Evolutionary conservation across 768 basidiomycete species (phyloP), one percentile per base, ranked within the genome.

Genomic region (Cyathus striatus): DNA sequence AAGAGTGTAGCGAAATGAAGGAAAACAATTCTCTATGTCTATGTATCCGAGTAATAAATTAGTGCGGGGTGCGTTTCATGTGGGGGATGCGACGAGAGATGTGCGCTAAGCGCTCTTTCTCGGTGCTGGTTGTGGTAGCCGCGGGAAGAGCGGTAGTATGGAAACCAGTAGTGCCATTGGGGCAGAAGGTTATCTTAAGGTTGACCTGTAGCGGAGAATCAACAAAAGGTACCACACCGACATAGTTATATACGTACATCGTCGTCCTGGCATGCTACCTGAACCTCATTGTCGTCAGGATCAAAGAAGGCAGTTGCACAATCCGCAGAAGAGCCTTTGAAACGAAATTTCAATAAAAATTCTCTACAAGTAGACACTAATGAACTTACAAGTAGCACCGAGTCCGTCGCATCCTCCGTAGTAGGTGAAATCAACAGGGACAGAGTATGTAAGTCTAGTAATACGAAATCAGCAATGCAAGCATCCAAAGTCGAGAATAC

Each of bases 141-240:
- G 27, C n/a, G n/a, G 27, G 7, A 30, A 9, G 27, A 30, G 27
- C 27, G n/a, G n/a, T 20, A 13, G 36, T 38, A 38, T 20, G 7
- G n/a, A n/a, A n/a, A n/a, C n/a, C n/a, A n/a, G 9, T 38, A 20
- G 14, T 38, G 13, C 14, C 16, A 6, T 65, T 55, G 10, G 56
- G 62, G 30, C 76, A 78, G 57, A 76, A 78, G 2, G 70, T 64
- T 41, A 78, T 64, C 42, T 75, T 45, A 37, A 78, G 58, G 51
- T 76, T 56, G 40, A 69, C 72, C 75, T 77, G 27, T 2, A 27
- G 6, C 10, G 24, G 32, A n/a, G 13, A 14, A 10, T 36, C 24
- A 41, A 12, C 17, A 41, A 14, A 12, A 9, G 12, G 10, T 24
- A 32, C 6, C n/a, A n/a, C n/a, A n/a, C n/a, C n/a, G 27, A 7